Percentiles rank a stretch among this genome's conserved stretches.
phyloP scores from a whole-genome alignment of 2,329 filamentous ascomycete genomes.

The Fusarium concolor region DNA sequence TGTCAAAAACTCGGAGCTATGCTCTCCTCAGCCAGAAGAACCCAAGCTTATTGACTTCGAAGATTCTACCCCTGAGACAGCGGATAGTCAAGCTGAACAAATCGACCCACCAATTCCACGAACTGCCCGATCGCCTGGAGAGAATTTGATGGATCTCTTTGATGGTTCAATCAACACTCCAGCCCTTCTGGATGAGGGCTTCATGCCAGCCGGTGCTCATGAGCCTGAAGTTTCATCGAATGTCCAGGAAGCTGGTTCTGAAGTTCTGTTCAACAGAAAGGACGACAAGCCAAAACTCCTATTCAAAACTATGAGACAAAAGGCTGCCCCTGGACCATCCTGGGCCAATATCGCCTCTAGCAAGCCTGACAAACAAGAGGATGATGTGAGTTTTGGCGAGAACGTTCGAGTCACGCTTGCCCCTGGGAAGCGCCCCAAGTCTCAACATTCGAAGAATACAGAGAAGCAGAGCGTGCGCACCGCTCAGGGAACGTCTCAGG shows the following conservation, averaged over 20 bases:
- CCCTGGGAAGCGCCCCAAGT: background rate
- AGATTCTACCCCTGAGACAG: background rate
- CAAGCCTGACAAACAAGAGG: conserved; percentile 5
- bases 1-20: background rate
- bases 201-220: background rate
- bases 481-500: background rate
- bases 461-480: too few relatives aligned
- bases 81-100: background rate
- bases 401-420: conserved; percentile 12
- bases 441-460: background rate
- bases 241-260: background rate
- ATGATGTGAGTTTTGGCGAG: conserved; percentile 12
- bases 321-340: conserved; percentile 4
- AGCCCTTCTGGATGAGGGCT: conserved; percentile 26
- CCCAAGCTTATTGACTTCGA: background rate
- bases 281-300: conserved; percentile 15
- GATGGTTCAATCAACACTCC: conserved; percentile 22
- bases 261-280: conserved; percentile 24
- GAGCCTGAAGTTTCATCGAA: background rate
- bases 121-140: background rate
- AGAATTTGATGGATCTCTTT: conserved; percentile 32
- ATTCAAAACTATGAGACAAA: conserved; percentile 43
- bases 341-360: conserved; percentile 26
- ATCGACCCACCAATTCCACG: background rate
- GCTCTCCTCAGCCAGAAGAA: background rate